Base-by-base conservation (phyloP, 1,284 basidiomycete genomes). In the Ganoderma lingzhi region DNA sequence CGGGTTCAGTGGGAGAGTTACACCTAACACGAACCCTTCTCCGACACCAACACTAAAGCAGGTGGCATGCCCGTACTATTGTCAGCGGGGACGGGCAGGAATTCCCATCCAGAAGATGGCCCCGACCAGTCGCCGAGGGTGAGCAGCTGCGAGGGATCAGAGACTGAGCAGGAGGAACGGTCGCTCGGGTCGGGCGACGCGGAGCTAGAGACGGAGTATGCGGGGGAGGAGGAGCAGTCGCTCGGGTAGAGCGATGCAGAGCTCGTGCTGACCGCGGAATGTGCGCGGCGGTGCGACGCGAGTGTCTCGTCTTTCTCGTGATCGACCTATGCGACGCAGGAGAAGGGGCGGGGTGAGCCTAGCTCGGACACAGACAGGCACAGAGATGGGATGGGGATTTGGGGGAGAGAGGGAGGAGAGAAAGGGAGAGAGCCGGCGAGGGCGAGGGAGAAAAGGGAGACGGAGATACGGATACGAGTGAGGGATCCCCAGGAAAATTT, bases 191-290 rank as follows among this genome's bases (percentile, higher is more conserved):
- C 23, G 23, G 23, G 23, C 23, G 23, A 23, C 23, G 23, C 23
- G 23, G 23, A 71, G 53, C 72, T 70, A 19, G 67, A 14, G 28
- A 65, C 45, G 63, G 62, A 70, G 65, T 67, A 63, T 3, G 73
- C 58, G 30, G 69, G 71, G 23, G 73, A 74, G 71, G 65, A 69
- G 68, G 66, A 69, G 15, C 70, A 55, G 66, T 74, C 71, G 71
- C 69, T 70, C 60, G 60, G 51, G 64, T 66, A 70, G 15, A 69
- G 65, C 58, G 69, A 67, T 23, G 69, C 72, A 10, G 73, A 72
- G 64, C 69, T 68, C n/a, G 67, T 68, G 73, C 71, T 72, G 56
- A 69, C 44, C 0, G 48, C 56, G 67, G 56, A 8, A 15, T 6
- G 37, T 39, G 37, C 39, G 23, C 35, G 58, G n/a, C 19, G 0